phyloP scores from a whole-genome alignment of 2,329 filamentous ascomycete genomes.

The Massarina eburnea region DNA sequence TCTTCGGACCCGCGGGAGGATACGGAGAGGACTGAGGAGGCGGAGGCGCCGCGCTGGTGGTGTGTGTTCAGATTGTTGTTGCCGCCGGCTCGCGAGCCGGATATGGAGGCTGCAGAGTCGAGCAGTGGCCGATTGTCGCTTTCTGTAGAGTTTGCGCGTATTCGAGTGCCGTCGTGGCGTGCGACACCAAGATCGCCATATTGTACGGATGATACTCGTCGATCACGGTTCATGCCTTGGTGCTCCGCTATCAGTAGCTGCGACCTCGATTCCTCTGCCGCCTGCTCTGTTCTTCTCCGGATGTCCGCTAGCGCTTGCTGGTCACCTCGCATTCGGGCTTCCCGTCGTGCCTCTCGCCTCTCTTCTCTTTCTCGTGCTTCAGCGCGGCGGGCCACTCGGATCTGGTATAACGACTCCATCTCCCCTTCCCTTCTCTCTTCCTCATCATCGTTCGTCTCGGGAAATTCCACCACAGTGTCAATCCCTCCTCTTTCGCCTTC shows the following conservation, averaged over 20 bases:
- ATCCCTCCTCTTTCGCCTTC: slow-evolving; percentile 92
- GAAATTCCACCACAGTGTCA: slow-evolving; percentile 84
- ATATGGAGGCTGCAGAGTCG: slow-evolving; percentile 69
- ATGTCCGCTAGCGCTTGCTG: slow-evolving; percentile 62
- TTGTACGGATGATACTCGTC: slow-evolving; percentile 72
- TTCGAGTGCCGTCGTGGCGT: slow-evolving; percentile 72
- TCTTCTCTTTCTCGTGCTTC: slow-evolving; percentile 78
- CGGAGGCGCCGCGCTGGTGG: slow-evolving; percentile 48
- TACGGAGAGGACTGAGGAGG: slow-evolving; percentile 44
- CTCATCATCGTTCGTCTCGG: slow-evolving; percentile 76
- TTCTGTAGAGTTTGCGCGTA: slow-evolving; percentile 72
- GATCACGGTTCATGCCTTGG: slow-evolving; percentile 62
- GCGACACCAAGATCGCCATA: slow-evolving; percentile 77
- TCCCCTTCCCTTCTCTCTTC: slow-evolving; percentile 79
- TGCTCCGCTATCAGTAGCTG: slow-evolving; percentile 59
- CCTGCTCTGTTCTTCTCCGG: slow-evolving; percentile 54
- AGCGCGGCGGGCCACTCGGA: slow-evolving; percentile 73
- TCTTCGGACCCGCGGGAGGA: slow-evolving; percentile 43
- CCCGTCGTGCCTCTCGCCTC: slow-evolving; percentile 66
- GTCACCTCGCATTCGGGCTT: slow-evolving; percentile 74
- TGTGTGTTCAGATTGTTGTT: slow-evolving; percentile 29
- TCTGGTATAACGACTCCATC: slow-evolving; percentile 92
- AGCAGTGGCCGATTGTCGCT: slow-evolving; percentile 72
- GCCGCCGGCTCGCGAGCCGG: slow-evolving; percentile 28
- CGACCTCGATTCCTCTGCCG: slow-evolving; percentile 44